Conservation (phyloP, 306 rosid species). For the Medicago lupulina region DNA sequence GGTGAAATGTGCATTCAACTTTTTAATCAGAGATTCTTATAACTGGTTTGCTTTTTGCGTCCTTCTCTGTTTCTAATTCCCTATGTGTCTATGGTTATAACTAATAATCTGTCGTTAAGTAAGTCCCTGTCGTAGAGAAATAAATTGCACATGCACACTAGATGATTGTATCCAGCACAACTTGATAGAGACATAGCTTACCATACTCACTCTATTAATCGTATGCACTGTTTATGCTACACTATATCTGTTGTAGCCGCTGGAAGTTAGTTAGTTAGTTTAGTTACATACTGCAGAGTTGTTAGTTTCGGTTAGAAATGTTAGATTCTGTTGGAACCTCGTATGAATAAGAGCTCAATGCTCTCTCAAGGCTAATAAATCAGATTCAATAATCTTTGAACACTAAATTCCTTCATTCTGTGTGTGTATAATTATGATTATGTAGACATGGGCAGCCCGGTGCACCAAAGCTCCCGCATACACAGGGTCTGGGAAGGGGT, state of each 20-base stretch:
- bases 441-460: too few relatives aligned
- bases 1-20: constrained; percentile 31
- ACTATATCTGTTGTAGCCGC: background rate
- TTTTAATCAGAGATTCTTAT: constrained; percentile 1
- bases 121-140: constrained; percentile 19
- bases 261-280: background rate
- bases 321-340: background rate
- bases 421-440: background rate
- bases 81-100: background rate
- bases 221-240: background rate
- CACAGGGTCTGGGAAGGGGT: too few relatives aligned
- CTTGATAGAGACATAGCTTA: background rate
- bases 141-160: background rate
- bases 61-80: background rate
- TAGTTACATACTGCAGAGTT: background rate
- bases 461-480: too few relatives aligned
- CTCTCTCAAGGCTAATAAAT: background rate
- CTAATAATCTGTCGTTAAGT: background rate
- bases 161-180: background rate
- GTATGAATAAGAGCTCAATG: background rate
- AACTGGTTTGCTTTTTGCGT: constrained; percentile 20
- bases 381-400: background rate
- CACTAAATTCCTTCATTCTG: background rate
- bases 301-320: constrained; percentile 7
- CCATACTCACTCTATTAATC: background rate